Evolutionary conservation across 345 rosid species (phyloP), one percentile per base, ranked within the genome.

Genomic region (Arabidopsis thaliana): DNA sequence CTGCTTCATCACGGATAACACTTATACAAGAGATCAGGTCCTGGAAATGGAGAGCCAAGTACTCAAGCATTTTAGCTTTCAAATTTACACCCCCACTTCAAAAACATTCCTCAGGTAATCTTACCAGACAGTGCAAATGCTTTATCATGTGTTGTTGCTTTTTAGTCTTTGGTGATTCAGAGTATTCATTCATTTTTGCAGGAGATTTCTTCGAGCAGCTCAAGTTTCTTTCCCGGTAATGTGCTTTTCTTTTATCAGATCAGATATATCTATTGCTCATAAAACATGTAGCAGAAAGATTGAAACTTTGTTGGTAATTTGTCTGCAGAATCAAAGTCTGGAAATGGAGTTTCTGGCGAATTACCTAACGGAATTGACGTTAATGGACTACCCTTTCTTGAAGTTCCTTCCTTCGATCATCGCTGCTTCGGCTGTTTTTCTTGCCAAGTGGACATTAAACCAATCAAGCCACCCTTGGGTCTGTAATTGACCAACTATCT

Each of bases 391-490:
- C 8, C 59, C 66, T 23, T 91, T 91, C 85, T 66, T 94, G 82
- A 88, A 76, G 53, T 88, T 79, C 30, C 84, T 87, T 51, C 98
- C 98, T 68, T 94, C 98, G 30, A 66, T 85, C 30, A 80, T 88
- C 65, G 97, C 98, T 76, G 97, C 98, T 16, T 89, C 98, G 7
- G 89, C 97, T 56, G 91, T 94, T 25, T 90, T 94, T 78, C 96
- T 94, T 9, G 95, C 96, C 58, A 85, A 83, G 80, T 94, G 98
- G 98, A 94, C 98, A 3, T 46, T 91, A 76, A 91, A 91, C 73
- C 94, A 85, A 52, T 87, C 91, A 52, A 75, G 73, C 61, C 90
- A 90, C 65, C 97, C 98, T 56, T 94, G 98, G 98, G 98, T 94
- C 32, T 28, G 32, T 28, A 28, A 28, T 28, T 28, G 32, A 28